Base-by-base conservation (phyloP, 768 basidiomycete genomes). In the Tricholoma hemisulphureum region DNA sequence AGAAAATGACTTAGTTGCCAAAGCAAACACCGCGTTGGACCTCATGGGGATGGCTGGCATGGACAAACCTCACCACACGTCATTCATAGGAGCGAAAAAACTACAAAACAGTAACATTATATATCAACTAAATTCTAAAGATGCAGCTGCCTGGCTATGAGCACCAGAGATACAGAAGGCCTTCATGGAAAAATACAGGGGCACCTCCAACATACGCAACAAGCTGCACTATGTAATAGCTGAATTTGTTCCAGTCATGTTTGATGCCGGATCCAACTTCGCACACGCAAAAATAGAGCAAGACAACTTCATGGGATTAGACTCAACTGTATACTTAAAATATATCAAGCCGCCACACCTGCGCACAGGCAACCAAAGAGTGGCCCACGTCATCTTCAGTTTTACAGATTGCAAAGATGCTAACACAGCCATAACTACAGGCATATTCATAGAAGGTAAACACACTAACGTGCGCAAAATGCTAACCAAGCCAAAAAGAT, bases 301-400 rank as follows among this genome's bases (percentile, higher is more conserved):
- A 0, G 58, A 58, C 20, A 68, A 61, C 32, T 48, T 39, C 20
- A 28, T 69, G 1, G 18, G 23, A 5, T 1, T 26, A 0, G 55
- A 56, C 0, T 23, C 41, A 8, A 60, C 73, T 2, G 26, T 26
- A 0, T 16, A 24, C 5, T 65, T 65, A 2, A n/a, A n/a, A n/a
- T n/a, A n/a, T n/a, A n/a, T n/a, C n/a, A n/a, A n/a, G n/a, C n/a
- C n/a, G n/a, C n/a, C 54, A 0, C 58, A 63, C 9, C 20, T 51
- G 4, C 56, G 69, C 2, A 3, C 14, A 0, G 21, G 18, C 6
- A 51, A 41, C 0, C 75, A 74, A 52, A 53, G 48, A 2, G 53
- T 58, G 0, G 70, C 70, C 0, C 67, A 71, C 48, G 52, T 66
- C 0, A 59, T 72, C 9, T 21, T 74, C 4, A 55, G 56, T 0